Evolutionary conservation across 768 basidiomycete genomes (phyloP), one percentile per base, ranked within the genome.

Genomic region (Collybiopsis confluens): DNA sequence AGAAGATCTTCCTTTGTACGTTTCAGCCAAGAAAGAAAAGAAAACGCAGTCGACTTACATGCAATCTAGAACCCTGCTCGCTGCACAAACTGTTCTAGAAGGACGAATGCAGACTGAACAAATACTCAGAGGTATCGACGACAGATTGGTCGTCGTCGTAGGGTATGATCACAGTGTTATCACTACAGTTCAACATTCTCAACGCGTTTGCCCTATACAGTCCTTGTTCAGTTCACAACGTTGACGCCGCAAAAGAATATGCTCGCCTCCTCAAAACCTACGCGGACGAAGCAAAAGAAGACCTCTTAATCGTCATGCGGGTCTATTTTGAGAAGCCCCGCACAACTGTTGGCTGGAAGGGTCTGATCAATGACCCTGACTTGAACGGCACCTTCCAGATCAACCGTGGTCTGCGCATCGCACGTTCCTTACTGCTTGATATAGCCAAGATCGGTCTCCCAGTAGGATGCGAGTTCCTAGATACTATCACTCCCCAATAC

Each of bases 341-440:
- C 27, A 98, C 96, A 6, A 98, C 96, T 0, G 88, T 98, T 45
- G 97, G 97, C 24, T 99, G 96, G 96, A 99, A 99, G 69, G 96
- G 96, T 35, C 82, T 98, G 58, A 98, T 98, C 71, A 98, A 98
- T 65, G 94, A 98, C 64, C 95, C 96, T 5, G 90, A 92, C 51
- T 85, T 98, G 75, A 94, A 98, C 70, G 81, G 86, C 50, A 85
- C 77, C 64, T 98, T 90, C 83, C 90, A 93, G 60, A 98, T 98
- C 70, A 99, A 99, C 81, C 89, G 88, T 61, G 97, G 97, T 16
- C 79, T 99, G 27, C 86, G 94, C 26, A 80, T 86, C 46, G 96
- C 93, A 1, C 87, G 97, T 36, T 82, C 83, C 4, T 73, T 98
- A 30, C 82, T 99, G 24, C 78, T 98, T 37, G 90, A 98, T 55